phyloP scores from a whole-genome alignment of 2,329 filamentous ascomycete genomes.

The Calcarisporium arbuscula region DNA sequence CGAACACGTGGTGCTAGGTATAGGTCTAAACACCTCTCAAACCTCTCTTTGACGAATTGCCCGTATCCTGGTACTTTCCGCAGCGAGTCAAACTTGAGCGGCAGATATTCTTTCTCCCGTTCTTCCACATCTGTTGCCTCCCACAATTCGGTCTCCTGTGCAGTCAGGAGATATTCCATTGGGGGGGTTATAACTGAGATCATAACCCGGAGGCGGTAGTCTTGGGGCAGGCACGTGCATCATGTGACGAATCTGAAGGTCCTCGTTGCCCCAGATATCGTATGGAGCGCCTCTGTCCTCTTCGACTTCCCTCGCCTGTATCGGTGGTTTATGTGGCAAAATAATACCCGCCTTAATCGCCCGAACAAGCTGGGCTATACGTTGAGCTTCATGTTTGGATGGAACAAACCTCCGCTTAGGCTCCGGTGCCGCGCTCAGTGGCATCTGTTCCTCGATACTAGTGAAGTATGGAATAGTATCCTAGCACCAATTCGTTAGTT shows the following conservation, averaged over 20 bases:
- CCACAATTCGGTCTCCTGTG: slow-evolving; percentile 80
- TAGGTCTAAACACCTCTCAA: slow-evolving; percentile 89
- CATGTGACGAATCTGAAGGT: slow-evolving; percentile 70
- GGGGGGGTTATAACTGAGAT: slow-evolving; percentile 96
- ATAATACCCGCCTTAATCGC: slow-evolving; percentile 94
- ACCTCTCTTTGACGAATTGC: slow-evolving; percentile 87
- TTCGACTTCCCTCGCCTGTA: slow-evolving; percentile 61
- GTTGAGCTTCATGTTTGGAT: slow-evolving; percentile 93
- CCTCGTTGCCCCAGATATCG: slow-evolving; percentile 94
- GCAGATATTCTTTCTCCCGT: slow-evolving; percentile 80
- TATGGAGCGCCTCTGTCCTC: slow-evolving; percentile 68
- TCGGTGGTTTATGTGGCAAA: slow-evolving; percentile 75
- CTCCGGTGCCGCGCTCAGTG: slow-evolving; percentile 86
- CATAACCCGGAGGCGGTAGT: slow-evolving; percentile 84
- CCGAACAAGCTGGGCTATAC: slow-evolving; percentile 93
- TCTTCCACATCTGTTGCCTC: slow-evolving; percentile 84
- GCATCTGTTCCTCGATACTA: slow-evolving; percentile 86
- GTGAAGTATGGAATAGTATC: slow-evolving; percentile 94
- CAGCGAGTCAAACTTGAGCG: slow-evolving; percentile 73
- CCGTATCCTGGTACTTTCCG: slow-evolving; percentile 91
- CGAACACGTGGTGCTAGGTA: slow-evolving; percentile 90
- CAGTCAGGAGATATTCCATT: slow-evolving; percentile 83
- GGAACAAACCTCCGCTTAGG: slow-evolving; percentile 93
- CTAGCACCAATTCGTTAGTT: slow-evolving; percentile 28
- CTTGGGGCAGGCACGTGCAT: slow-evolving; percentile 97